phyloP scores from a whole-genome alignment of 441 rosid genomes.

The Populus tomentosa region DNA sequence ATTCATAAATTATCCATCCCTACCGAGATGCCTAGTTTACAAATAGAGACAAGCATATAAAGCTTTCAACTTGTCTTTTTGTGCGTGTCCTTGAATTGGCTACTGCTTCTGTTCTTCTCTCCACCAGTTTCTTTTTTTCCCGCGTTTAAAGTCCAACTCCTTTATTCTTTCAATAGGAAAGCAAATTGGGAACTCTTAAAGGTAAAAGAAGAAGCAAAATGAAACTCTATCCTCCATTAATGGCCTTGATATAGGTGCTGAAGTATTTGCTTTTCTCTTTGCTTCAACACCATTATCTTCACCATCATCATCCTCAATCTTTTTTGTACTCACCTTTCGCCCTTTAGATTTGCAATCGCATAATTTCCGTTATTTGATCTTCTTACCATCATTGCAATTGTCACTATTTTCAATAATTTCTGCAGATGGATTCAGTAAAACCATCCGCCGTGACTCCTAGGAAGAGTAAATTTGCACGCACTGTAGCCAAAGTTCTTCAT shows the following conservation, averaged over 20 bases:
- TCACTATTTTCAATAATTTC: conserved; percentile 15
- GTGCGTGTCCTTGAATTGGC: conserved; percentile 5
- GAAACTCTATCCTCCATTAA: conserved; percentile 15
- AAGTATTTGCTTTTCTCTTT: conserved; percentile 30
- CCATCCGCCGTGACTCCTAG: conserved; percentile 44
- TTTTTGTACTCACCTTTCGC: neutral
- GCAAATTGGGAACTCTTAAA: conserved; percentile 11
- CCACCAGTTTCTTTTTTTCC: neutral
- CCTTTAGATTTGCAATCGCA: conserved; percentile 9
- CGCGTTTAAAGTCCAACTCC: conserved; percentile 1
- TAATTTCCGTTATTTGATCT: neutral
- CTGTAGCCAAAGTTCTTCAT: conserved; percentile 63
- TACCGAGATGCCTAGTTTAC: neutral
- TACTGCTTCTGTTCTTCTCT: neutral
- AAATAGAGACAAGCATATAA: neutral
- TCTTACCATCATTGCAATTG: conserved; percentile 1
- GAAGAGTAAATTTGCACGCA: conserved; percentile 55
- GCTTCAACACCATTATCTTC: conserved; percentile 23
- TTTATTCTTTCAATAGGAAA: conserved; percentile 9
- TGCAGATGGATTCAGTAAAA: conserved; percentile 73
- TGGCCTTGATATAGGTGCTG: conserved; percentile 35
- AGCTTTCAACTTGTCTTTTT: conserved; percentile 1
- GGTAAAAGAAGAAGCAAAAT: conserved; percentile 9
- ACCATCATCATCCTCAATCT: conserved; percentile 5
- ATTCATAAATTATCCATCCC: neutral